Evolutionary conservation across 192 early-diverging fungal species (phyloP), one percentile per base, ranked within the genome.

Genomic region (Coemansia sp.): DNA sequence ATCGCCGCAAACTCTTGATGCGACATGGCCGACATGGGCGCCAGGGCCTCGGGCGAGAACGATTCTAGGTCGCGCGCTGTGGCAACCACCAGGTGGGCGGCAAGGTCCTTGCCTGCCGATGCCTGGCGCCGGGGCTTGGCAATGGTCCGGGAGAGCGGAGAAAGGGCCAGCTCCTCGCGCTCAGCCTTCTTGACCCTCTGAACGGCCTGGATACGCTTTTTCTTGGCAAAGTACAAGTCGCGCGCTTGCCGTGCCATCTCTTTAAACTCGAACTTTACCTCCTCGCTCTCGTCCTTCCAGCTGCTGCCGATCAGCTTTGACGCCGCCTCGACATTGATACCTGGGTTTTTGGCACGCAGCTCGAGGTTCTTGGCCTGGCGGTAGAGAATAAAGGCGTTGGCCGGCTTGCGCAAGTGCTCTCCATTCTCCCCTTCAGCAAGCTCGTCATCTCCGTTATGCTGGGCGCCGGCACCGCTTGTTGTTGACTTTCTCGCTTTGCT

Each of bases 371-470:
- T 65, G n/a, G 55, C 50, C 10, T 44, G 43, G 27, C 76, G 58
- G 46, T 79, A 79, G 19, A 73, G 38, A 14, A 79, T 79, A 53
- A 79, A 79, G 15, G 70, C 70, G 15, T 79, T 79, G 12, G 60
- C 56, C 22, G 76, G 76, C 53, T 79, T 79, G 58, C 67, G 66
- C 21, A 79, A 62, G 38, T 62, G 33, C 24, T 59, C 56, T 8
- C 48, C 65, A 14, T 29, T 52, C 5, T 61, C 32, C 1, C 37
- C 18, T 29, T 38, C 55, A 2, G 33, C 67, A n/a, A 21, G 26
- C 56, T 56, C 42, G 17, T 36, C 43, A 21, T 27, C 33, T 1
- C 24, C 39, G n/a, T 54, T 46, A 10, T 14, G 37, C 1, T 11
- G 56, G 7, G 34, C 6, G 8, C 50, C 41, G 26, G 24, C 22